Conservation (phyloP, 2,329 filamentous ascomycete species). For the Didymella lethalis region DNA sequence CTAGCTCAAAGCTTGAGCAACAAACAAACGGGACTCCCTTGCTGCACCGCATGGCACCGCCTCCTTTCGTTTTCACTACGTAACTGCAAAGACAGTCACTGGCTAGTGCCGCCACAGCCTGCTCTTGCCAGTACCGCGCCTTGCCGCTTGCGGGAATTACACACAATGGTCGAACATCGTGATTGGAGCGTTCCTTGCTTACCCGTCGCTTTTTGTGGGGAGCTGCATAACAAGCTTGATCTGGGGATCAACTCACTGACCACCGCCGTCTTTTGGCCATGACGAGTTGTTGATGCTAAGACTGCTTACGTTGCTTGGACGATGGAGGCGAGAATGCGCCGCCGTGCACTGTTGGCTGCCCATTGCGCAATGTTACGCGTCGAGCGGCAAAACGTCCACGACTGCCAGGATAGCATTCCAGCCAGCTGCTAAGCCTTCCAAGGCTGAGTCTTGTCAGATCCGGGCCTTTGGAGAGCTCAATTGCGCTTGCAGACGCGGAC, state of each 20-base stretch:
- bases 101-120: slow-evolving; percentile 36
- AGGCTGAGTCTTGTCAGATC: slow-evolving; percentile 14
- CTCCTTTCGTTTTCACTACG: slow-evolving; percentile 33
- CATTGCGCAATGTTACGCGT: slow-evolving; percentile 24
- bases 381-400: slow-evolving; percentile 21
- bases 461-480: slow-evolving; percentile 13
- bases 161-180: slow-evolving; percentile 2
- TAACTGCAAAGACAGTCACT: slow-evolving; percentile 29
- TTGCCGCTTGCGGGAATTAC: slow-evolving; percentile 28
- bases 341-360: slow-evolving; percentile 15
- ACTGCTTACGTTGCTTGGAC: slow-evolving; percentile 28
- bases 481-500: background rate
- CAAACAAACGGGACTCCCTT: slow-evolving; percentile 36
- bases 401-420: slow-evolving; percentile 23
- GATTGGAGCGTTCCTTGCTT: slow-evolving; percentile 34
- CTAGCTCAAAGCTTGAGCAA: slow-evolving; percentile 28
- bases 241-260: slow-evolving; percentile 26
- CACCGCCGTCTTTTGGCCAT: slow-evolving; percentile 22
- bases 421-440: slow-evolving; percentile 19
- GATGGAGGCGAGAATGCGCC: slow-evolving; percentile 24
- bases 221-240: slow-evolving; percentile 26
- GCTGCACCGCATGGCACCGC: slow-evolving; percentile 33
- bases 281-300: slow-evolving; percentile 31
- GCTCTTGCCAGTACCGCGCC: slow-evolving; percentile 8
- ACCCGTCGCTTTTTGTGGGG: slow-evolving; percentile 23